These are phyloP conservation scores for Pichia sp. DNA, from an alignment of 1,139 yeast species.

Conservation along the genomic window DNA sequence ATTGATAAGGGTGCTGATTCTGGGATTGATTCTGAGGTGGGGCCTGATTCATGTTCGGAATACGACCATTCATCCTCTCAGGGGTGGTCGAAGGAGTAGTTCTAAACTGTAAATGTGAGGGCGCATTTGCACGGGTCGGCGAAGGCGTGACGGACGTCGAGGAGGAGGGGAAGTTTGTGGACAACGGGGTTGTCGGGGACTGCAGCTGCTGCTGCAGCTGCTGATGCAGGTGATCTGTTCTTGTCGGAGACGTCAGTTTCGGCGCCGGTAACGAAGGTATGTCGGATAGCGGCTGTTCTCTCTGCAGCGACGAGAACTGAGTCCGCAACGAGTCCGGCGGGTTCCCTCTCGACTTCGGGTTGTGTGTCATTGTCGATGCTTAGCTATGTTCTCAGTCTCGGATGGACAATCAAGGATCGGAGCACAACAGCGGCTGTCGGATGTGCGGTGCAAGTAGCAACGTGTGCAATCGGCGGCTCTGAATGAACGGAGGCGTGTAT, in stretches of 20 bases:
- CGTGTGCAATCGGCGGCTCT: no score
- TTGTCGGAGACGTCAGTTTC: conserved; percentile 12
- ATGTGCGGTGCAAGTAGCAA: no score
- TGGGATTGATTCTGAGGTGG: background rate
- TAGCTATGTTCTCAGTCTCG: background rate
- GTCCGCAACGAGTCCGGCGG: conserved; percentile 3
- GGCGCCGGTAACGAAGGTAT: conserved; percentile 23
- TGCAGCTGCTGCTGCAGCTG: background rate
- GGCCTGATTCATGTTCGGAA: background rate
- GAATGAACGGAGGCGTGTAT: no score
- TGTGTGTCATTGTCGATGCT: background rate
- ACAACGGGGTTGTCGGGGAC: background rate
- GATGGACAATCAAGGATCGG: no score
- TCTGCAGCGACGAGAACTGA: conserved; percentile 11
- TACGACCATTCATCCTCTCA: background rate
- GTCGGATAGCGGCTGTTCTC: conserved; percentile 14
- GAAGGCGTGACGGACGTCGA: background rate
- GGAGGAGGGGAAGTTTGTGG: background rate
- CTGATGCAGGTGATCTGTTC: background rate
- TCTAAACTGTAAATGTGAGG: background rate
- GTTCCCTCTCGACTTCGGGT: background rate
- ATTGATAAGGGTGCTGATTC: background rate
- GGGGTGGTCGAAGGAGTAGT: background rate
- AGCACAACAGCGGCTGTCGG: no score
- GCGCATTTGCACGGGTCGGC: background rate